These are phyloP conservation scores for Pythium vanterpoolii DNA, from an alignment of 352 stramenopile genomes.

Conservation along the genomic window DNA sequence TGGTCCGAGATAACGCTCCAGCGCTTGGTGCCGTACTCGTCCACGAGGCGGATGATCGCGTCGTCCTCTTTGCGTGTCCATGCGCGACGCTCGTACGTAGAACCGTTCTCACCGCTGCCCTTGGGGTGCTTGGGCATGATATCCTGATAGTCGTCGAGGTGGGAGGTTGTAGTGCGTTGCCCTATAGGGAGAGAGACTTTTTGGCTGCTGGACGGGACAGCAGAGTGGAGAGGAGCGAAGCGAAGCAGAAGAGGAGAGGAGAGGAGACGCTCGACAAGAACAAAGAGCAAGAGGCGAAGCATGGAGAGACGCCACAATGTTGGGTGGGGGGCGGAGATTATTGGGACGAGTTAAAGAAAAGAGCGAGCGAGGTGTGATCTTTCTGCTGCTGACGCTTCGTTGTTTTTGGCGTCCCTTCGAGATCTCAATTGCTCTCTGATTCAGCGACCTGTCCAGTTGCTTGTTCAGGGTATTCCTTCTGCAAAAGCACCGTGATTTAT, in stretches of 20 bases:
- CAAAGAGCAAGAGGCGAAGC: neutral
- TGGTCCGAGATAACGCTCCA: constrained; percentile 88
- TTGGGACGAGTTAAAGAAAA: neutral
- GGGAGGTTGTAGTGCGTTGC: constrained; percentile 3
- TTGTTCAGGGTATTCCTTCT: neutral
- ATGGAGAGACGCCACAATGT: neutral
- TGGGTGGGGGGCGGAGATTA: neutral
- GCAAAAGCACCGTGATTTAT: neutral
- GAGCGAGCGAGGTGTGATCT: constrained; percentile 12
- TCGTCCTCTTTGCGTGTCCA: constrained; percentile 88
- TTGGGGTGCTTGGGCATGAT: constrained; percentile 60
- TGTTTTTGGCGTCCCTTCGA: constrained; percentile 7
- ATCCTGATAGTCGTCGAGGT: constrained; percentile 17
- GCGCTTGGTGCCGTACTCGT: constrained; percentile 85
- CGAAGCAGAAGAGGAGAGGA: neutral
- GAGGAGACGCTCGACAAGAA: neutral
- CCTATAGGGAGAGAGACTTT: constrained; percentile 7
- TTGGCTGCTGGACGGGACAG: constrained; percentile 13
- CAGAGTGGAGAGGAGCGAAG: neutral
- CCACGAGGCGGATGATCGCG: constrained; percentile 78
- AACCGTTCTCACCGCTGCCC: constrained; percentile 35
- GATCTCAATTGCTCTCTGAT: neutral
- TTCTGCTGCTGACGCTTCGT: constrained; percentile 15
- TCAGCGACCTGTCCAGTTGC: constrained; percentile 2
- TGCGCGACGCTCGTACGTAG: constrained; percentile 77